These are phyloP conservation scores for Chalciporus sphaerocephalus DNA, from an alignment of 768 basidiomycete species.

Conservation along the genomic window DNA sequence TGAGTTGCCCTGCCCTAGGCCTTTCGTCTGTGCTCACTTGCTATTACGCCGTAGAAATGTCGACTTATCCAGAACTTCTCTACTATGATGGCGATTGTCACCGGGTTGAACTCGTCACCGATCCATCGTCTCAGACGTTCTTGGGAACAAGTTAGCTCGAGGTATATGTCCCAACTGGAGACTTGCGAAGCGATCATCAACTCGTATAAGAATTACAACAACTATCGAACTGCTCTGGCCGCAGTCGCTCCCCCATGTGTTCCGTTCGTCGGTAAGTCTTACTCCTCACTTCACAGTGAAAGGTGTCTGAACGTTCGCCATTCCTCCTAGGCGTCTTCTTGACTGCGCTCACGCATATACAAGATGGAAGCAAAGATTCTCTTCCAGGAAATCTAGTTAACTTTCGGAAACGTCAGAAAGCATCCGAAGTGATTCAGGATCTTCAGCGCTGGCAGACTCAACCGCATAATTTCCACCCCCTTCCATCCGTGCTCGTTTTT, in stretches of 20 bases:
- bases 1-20: conserved; percentile 29
- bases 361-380: conserved; percentile 54
- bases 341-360: conserved; percentile 56
- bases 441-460: conserved; percentile 54
- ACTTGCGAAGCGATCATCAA: conserved; percentile 57
- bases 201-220: conserved; percentile 65
- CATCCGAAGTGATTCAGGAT: conserved; percentile 53
- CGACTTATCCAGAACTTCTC: conserved; percentile 63
- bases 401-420: conserved; percentile 52
- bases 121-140: conserved; percentile 63
- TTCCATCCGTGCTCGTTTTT: conserved; percentile 41
- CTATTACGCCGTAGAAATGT: conserved; percentile 44
- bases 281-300: neutral
- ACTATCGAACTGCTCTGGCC: conserved; percentile 52
- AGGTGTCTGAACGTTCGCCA: conserved; percentile 5
- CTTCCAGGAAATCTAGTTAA: conserved; percentile 49
- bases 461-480: conserved; percentile 50
- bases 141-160: conserved; percentile 52
- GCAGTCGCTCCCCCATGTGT: conserved; percentile 60
- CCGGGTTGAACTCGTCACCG: conserved; percentile 62
- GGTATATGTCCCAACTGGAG: conserved; percentile 45
- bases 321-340: conserved; percentile 48
- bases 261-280: conserved; percentile 58
- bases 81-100: conserved; percentile 62
- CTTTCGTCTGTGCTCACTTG: conserved; percentile 2